These are phyloP conservation scores for Aaosphaeria arxii DNA, from an alignment of 2,329 filamentous ascomycete genomes.

Conservation along the genomic window DNA sequence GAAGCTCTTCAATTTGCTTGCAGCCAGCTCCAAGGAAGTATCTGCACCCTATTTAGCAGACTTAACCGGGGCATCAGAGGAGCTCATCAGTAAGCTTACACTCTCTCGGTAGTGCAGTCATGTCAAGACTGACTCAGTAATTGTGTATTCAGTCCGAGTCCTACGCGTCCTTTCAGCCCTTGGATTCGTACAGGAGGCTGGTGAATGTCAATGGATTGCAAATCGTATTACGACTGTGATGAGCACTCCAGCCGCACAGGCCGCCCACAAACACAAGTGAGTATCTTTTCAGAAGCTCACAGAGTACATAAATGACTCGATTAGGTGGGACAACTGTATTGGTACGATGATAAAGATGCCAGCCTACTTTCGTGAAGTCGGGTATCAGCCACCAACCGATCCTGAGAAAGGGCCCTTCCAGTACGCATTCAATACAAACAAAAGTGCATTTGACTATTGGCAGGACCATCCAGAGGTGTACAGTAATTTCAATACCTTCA, in stretches of 20 bases:
- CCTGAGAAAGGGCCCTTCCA: slow-evolving; percentile 8
- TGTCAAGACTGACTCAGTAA: not conserved
- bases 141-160: not conserved
- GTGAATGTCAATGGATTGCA: slow-evolving; percentile 1
- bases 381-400: slow-evolving; percentile 7
- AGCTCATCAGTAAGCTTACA: not conserved
- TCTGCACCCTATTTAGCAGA: not conserved
- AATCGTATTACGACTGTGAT: slow-evolving; percentile 1
- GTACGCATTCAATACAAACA: slow-evolving; percentile 7
- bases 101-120: not conserved
- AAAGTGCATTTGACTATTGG: slow-evolving; percentile 6
- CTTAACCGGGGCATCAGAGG: not conserved
- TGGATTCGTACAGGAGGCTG: slow-evolving; percentile 1
- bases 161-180: slow-evolving; percentile 1
- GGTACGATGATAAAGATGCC: slow-evolving; percentile 3
- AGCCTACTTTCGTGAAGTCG: slow-evolving; percentile 6
- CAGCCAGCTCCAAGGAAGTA: not conserved
- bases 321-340: slow-evolving; percentile 1
- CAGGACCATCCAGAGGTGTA: slow-evolving; percentile 1
- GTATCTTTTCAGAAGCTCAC: not conserved
- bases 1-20: slow-evolving; percentile 8
- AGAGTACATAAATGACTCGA: not conserved
- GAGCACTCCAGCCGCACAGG: not conserved
- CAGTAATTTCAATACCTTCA: slow-evolving; percentile 8
- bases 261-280: slow-evolving; percentile 3